Evolutionary conservation across 345 rosid genomes (phyloP).

Genomic region (Sonneratia alba): DNA sequence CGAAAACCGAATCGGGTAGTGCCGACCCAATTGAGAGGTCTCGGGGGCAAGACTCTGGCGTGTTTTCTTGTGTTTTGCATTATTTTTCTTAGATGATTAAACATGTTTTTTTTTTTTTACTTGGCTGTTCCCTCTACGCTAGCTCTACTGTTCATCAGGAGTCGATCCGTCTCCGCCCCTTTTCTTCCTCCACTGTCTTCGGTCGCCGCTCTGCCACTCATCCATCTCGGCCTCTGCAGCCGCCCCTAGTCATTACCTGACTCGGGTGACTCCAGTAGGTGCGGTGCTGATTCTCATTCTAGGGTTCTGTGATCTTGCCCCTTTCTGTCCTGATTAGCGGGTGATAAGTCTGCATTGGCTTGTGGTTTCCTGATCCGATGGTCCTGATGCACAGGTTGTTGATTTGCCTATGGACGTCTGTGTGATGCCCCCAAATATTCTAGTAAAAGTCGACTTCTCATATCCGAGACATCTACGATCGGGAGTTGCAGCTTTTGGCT

Average conservation of each 20-base stretch:
- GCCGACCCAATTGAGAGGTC: too few relatives aligned
- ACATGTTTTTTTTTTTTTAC: too few relatives aligned
- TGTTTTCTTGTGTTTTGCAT: too few relatives aligned
- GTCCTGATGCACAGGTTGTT: conserved; percentile 1
- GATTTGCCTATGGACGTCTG: conserved; percentile 28
- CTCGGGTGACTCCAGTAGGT: too few relatives aligned
- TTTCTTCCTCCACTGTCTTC: neutral
- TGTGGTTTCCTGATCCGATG: neutral
- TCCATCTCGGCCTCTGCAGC: neutral
- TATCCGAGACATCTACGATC: conserved; percentile 19
- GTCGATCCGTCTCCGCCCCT: neutral
- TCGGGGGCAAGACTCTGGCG: too few relatives aligned
- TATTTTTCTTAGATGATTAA: too few relatives aligned
- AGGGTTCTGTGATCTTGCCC: neutral
- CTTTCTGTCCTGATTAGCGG: neutral
- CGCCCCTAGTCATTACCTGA: neutral
- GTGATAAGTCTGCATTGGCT: neutral
- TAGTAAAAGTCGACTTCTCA: conserved; percentile 13
- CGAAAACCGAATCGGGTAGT: too few relatives aligned
- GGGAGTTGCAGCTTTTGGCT: conserved; percentile 15
- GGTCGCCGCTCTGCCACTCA: neutral
- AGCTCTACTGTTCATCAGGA: too few relatives aligned
- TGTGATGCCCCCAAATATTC: conserved; percentile 18
- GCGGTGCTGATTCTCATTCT: neutral
- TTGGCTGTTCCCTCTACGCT: too few relatives aligned